Conservation (phyloP, 176 grass and related monocot genomes). For the Elaeis guineensis region DNA sequence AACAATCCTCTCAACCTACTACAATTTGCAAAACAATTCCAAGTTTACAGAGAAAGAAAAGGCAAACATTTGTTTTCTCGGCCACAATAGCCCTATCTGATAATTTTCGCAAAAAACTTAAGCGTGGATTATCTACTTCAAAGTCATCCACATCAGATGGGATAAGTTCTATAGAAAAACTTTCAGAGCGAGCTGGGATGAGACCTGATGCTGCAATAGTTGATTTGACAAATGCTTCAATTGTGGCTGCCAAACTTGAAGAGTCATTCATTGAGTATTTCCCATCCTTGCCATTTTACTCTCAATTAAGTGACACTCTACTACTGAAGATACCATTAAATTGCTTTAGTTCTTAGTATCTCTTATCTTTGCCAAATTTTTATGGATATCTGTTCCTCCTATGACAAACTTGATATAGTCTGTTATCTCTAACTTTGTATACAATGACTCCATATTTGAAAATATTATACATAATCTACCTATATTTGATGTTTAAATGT, state of each 20-base stretch:
- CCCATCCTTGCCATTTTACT: neutral
- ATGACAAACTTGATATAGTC: no score
- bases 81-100: conserved; percentile 81
- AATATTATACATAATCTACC: no score
- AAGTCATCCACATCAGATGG: conserved; percentile 34
- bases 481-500: no score
- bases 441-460: no score
- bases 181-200: conserved; percentile 80
- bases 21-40: conserved; percentile 44
- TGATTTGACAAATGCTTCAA: conserved; percentile 75
- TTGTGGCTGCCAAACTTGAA: conserved; percentile 82
- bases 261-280: conserved; percentile 89
- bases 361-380: neutral
- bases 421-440: no score
- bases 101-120: conserved; percentile 89
- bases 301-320: no score
- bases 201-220: conserved; percentile 74
- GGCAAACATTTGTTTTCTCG: conserved; percentile 93
- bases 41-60: conserved; percentile 74
- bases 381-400: no score
- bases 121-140: conserved; percentile 45
- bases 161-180: conserved; percentile 61
- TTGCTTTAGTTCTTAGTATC: neutral
- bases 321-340: no score
- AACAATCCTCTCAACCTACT: conserved; percentile 19